Conservation (phyloP, 139 green algal species). For the Chlamydomonas schloesseri region DNA sequence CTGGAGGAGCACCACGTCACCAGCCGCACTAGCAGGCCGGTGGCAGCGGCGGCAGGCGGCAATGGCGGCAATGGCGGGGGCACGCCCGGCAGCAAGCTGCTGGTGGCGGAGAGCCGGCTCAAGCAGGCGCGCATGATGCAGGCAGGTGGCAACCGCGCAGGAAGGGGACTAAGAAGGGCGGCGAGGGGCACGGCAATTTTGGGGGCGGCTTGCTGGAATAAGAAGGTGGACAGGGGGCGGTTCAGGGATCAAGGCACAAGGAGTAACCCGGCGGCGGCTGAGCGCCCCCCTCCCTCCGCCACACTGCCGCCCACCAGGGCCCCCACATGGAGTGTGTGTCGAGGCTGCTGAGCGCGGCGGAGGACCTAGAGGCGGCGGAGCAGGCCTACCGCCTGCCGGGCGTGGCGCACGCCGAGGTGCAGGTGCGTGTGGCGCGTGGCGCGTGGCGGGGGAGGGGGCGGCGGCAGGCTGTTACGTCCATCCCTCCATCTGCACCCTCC, state of each 20-base stretch:
- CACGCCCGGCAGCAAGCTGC: slow-evolving; percentile 25
- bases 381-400: slow-evolving; percentile 8
- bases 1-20: slow-evolving; percentile 51
- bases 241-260: too few relatives aligned
- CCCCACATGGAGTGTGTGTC: slow-evolving; percentile 37
- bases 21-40: slow-evolving; percentile 1
- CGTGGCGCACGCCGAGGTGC: slow-evolving; percentile 34
- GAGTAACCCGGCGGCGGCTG: too few relatives aligned
- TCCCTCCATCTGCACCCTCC: neutral
- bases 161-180: too few relatives aligned
- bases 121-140: slow-evolving; percentile 42
- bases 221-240: too few relatives aligned
- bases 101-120: neutral
- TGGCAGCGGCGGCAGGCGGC: neutral
- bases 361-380: slow-evolving; percentile 22
- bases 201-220: too few relatives aligned
- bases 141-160: neutral
- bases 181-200: too few relatives aligned
- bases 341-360: slow-evolving; percentile 6
- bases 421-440: neutral
- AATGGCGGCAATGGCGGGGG: neutral
- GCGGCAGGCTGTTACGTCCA: too few relatives aligned
- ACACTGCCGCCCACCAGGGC: neutral
- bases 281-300: too few relatives aligned
- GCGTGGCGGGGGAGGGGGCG: too few relatives aligned